Evolutionary conservation across 352 stramenopile genomes (phyloP).

Genomic region (Phytophthora fragariaefolia): DNA sequence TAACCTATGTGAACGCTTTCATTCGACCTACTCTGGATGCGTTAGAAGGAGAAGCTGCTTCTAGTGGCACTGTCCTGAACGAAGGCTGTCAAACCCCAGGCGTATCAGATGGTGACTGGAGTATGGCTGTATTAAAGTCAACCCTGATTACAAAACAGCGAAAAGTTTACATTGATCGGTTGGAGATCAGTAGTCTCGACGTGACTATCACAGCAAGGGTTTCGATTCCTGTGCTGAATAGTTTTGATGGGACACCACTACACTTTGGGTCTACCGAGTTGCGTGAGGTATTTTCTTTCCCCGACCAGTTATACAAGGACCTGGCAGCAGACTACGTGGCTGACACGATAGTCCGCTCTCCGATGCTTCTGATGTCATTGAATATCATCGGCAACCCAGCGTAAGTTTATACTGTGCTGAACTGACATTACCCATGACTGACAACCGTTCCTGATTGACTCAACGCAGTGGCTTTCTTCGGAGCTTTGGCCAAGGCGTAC

Average conservation of each 20-base stretch:
- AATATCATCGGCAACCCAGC: slow-evolving; percentile 88
- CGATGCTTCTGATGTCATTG: slow-evolving; percentile 84
- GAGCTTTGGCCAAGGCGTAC: slow-evolving; percentile 68
- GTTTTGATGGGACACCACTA: slow-evolving; percentile 80
- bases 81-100: neutral
- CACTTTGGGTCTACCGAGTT: slow-evolving; percentile 61
- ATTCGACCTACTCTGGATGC: slow-evolving; percentile 51
- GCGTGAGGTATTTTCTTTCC: slow-evolving; percentile 76
- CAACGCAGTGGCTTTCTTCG: slow-evolving; percentile 73
- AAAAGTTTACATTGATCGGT: slow-evolving; percentile 67
- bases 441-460: slow-evolving; percentile 8
- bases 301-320: slow-evolving; percentile 84
- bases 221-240: slow-evolving; percentile 82
- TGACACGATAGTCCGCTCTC: slow-evolving; percentile 79
- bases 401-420: slow-evolving; percentile 47
- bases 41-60: slow-evolving; percentile 31
- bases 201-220: slow-evolving; percentile 79
- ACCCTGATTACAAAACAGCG: slow-evolving; percentile 47
- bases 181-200: slow-evolving; percentile 63
- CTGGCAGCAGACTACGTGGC: slow-evolving; percentile 84
- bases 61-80: neutral
- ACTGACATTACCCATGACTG: neutral
- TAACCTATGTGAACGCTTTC: slow-evolving; percentile 55
- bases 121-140: slow-evolving; percentile 24
- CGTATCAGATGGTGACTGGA: slow-evolving; percentile 26